Conservation (phyloP, 2,329 filamentous ascomycete species). For the Aureobasidium leucospermi region DNA sequence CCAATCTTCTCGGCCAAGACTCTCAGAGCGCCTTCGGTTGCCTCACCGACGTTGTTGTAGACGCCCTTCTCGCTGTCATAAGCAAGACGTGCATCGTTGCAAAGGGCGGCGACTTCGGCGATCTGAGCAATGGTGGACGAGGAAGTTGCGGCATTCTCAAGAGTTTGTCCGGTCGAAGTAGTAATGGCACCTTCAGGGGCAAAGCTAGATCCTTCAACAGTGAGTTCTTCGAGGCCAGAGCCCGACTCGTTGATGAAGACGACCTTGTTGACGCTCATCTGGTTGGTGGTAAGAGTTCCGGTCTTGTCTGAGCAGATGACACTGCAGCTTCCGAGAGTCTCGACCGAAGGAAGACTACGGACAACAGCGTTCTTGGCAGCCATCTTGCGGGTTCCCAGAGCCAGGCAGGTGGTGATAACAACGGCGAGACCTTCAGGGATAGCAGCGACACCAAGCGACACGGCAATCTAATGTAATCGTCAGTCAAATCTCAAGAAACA, state of each 20-base stretch:
- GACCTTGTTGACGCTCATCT: conserved; percentile 96
- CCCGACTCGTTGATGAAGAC: conserved; percentile 73
- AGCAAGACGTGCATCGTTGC: conserved; percentile 79
- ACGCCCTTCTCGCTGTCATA: conserved; percentile 69
- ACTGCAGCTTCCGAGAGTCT: conserved; percentile 97
- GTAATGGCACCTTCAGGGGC: conserved; percentile 71
- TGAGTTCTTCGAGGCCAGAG: conserved; percentile 70
- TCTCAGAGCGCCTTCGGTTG: conserved; percentile 87
- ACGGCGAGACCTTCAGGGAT: conserved; percentile 97
- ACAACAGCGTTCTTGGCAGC: conserved; percentile 97
- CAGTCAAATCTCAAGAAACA: neutral
- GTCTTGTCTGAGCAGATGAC: conserved; percentile 99
- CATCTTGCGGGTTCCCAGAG: conserved; percentile 96
- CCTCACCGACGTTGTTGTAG: conserved; percentile 82
- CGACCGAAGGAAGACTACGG: conserved; percentile 88
- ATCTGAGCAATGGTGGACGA: conserved; percentile 78
- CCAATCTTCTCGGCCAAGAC: conserved; percentile 92
- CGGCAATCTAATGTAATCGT: conserved; percentile 60
- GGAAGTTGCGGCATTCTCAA: conserved; percentile 60
- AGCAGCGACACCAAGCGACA: conserved; percentile 93
- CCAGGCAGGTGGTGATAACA: conserved; percentile 97
- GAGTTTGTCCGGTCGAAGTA: conserved; percentile 54
- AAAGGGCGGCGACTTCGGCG: conserved; percentile 62
- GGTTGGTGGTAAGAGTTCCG: conserved; percentile 94
- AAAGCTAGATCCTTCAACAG: conserved; percentile 90